Conservation (phyloP, 768 basidiomycete genomes). For the Psilocybe azurescens region DNA sequence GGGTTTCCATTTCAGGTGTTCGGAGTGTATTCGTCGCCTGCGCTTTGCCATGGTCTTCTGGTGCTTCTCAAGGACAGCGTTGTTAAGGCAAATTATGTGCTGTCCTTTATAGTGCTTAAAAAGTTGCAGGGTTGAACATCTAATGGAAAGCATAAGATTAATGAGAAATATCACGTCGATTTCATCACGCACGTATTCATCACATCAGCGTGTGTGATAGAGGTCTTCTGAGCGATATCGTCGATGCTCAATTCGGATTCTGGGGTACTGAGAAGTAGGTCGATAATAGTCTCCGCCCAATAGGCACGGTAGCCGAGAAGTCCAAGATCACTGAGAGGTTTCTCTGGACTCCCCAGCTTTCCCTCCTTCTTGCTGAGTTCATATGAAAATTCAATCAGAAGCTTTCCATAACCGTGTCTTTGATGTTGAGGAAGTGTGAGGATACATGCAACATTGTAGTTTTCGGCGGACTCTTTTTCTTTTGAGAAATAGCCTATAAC, state of each 20-base stretch:
- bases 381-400: conserved; percentile 98
- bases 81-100: conserved; percentile 91
- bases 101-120: conserved; percentile 97
- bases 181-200: conserved; percentile 90
- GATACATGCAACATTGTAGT: conserved; percentile 99
- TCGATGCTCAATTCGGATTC: conserved; percentile 90
- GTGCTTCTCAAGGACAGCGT: conserved; percentile 89
- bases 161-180: conserved; percentile 13
- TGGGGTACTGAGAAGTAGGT: conserved; percentile 76
- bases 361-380: conserved; percentile 96
- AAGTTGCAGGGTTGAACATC: conserved; percentile 91
- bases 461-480: conserved; percentile 97
- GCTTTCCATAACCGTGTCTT: conserved; percentile 92
- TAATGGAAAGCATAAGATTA: conserved; percentile 34
- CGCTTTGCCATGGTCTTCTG: conserved; percentile 83
- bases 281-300: conserved; percentile 97
- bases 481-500: conserved; percentile 98
- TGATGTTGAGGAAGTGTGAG: conserved; percentile 98
- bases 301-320: conserved; percentile 93
- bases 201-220: conserved; percentile 94
- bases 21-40: conserved; percentile 78
- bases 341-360: conserved; percentile 96
- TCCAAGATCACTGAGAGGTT: conserved; percentile 94
- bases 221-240: conserved; percentile 94
- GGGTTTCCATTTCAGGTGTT: conserved; percentile 91